A percentile compares a stretch with the other conserved stretches of the same genome.
These are phyloP conservation scores for Pascua guehoae DNA, from an alignment of 1,284 basidiomycete species.

Conservation along the genomic window DNA sequence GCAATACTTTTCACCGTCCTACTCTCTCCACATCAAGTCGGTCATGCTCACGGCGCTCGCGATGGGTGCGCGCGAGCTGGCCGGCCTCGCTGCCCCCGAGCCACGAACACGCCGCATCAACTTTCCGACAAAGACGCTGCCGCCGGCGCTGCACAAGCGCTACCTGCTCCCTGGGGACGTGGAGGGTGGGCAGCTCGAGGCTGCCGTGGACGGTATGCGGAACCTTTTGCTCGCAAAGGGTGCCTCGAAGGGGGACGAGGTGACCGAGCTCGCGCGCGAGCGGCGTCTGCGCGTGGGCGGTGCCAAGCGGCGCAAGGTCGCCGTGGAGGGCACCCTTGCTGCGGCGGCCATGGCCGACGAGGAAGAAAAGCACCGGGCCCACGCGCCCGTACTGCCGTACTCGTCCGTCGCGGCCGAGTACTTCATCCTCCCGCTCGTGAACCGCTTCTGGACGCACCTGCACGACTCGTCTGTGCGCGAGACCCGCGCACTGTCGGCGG, in stretches of 20 bases:
- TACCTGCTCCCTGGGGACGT: constrained; percentile 54
- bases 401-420: constrained; percentile 74
- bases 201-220: constrained; percentile 33
- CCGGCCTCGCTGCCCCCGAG: constrained; percentile 60
- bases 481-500: constrained; percentile 57
- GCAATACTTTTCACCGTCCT: constrained; percentile 88
- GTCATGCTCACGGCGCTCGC: constrained; percentile 81
- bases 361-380: too few species aligned
- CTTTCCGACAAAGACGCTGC: constrained; percentile 77
- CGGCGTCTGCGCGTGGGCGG: constrained; percentile 64
- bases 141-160: constrained; percentile 63
- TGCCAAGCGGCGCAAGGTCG: constrained; percentile 34
- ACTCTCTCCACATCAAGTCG: constrained; percentile 77
- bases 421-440: constrained; percentile 82
- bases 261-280: constrained; percentile 61
- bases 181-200: constrained; percentile 30
- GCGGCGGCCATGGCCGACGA: constrained; percentile 3
- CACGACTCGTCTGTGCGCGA: constrained; percentile 73
- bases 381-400: constrained; percentile 52
- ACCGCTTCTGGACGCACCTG: constrained; percentile 85
- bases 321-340: constrained; percentile 25
- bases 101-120: constrained; percentile 33
- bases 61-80: constrained; percentile 77
- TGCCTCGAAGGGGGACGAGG: constrained; percentile 44
- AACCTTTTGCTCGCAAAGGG: constrained; percentile 38